phyloP scores from a whole-genome alignment of 441 rosid genomes.

The California macrophylla region DNA sequence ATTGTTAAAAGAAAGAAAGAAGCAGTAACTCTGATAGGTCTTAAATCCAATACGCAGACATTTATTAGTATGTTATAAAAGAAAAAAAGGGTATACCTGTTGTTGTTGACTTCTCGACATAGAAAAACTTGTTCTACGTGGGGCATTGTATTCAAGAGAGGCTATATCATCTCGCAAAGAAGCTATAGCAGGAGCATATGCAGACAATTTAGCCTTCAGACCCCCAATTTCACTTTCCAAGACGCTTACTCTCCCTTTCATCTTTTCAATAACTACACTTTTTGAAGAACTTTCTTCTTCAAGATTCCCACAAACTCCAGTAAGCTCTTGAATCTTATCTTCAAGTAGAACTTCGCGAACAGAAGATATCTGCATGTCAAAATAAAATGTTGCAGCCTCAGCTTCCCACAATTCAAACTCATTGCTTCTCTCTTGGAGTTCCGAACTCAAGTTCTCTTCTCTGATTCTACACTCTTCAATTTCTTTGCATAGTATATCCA shows the following conservation, averaged over 20 bases:
- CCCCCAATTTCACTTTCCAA: constrained; percentile 48
- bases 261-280: constrained; percentile 30
- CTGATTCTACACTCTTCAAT: constrained; percentile 39
- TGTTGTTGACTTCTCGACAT: background rate
- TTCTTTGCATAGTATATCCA: constrained; percentile 36
- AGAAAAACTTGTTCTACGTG: constrained; percentile 22
- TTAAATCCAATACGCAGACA: background rate
- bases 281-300: constrained; percentile 33
- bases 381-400: constrained; percentile 60
- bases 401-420: constrained; percentile 60
- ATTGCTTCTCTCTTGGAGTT: constrained; percentile 48
- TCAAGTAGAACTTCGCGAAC: constrained; percentile 52
- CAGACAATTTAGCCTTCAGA: constrained; percentile 39
- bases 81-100: constrained; percentile 1
- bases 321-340: constrained; percentile 50
- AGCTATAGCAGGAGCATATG: constrained; percentile 43
- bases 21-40: background rate
- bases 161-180: constrained; percentile 35
- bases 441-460: constrained; percentile 46
- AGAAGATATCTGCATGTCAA: constrained; percentile 50
- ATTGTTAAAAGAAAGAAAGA: background rate
- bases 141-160: constrained; percentile 37
- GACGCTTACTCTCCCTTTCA: constrained; percentile 39
- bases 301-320: constrained; percentile 39
- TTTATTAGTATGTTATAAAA: background rate